phyloP scores from a whole-genome alignment of 2,329 filamentous ascomycete genomes.

The Ceratocystis ficicola region DNA sequence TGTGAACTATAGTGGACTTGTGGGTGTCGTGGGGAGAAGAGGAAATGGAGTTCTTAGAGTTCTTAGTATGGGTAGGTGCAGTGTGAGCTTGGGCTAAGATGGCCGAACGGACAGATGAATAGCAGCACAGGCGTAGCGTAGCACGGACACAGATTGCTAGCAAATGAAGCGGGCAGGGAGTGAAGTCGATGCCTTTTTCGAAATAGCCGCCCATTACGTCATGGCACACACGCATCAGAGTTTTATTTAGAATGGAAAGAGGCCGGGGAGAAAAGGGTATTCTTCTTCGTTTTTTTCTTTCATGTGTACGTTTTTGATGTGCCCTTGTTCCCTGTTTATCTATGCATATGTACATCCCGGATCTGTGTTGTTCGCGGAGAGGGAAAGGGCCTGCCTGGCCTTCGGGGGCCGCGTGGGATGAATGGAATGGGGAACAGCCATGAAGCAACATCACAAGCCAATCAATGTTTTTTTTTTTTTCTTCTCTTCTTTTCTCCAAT shows the following conservation, averaged over 20 bases:
- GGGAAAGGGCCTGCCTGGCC: too few species aligned
- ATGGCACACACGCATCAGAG: background rate
- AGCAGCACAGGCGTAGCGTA: too few species aligned
- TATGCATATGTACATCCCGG: background rate
- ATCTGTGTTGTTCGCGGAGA: too few species aligned
- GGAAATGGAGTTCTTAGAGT: too few species aligned
- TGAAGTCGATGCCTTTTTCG: too few species aligned
- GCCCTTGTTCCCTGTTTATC: conserved; percentile 1
- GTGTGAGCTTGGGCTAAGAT: too few species aligned
- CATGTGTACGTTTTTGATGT: background rate
- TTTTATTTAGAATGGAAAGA: background rate
- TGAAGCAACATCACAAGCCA: background rate
- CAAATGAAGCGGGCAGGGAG: too few species aligned
- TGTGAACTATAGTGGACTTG: too few species aligned
- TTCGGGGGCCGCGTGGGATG: background rate
- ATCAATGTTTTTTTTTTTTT: background rate
- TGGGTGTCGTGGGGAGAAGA: too few species aligned
- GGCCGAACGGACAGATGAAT: too few species aligned
- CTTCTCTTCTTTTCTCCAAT: background rate
- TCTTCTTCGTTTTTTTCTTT: background rate
- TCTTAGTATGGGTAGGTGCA: too few species aligned
- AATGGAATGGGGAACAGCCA: background rate
- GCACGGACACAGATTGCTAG: too few species aligned
- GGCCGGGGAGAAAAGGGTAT: background rate
- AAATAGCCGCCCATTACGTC: background rate